Evolutionary conservation across 2,329 filamentous ascomycete genomes (phyloP), one percentile per base, ranked within the genome.

Genomic region (Lojkania enalia): DNA sequence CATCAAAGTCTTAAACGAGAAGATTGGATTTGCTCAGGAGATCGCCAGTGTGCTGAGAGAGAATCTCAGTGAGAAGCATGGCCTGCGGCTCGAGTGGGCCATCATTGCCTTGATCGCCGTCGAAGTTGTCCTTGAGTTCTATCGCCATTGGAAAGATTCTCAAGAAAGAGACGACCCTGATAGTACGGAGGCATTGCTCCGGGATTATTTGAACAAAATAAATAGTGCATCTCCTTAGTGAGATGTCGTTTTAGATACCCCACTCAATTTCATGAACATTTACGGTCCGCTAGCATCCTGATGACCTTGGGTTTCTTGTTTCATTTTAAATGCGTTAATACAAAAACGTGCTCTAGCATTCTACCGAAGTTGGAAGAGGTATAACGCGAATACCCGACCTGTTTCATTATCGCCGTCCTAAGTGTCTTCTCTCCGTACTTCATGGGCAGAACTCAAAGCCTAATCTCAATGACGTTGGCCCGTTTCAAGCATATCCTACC

Each of bases 11-110:
- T 73, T 97, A 57, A 99, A 99, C 68, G 89, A 95, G 73, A 95
- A 95, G 74, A 95, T 99, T 82, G 92, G 96, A 63, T 97, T 99
- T 67, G 94, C 92, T 1, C 88, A 94, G 63, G 92, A 97, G 69
- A 96, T 96, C 67, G 90, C 94, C 5, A 88, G 79, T 40, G 91
- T 97, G 13, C 73, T 97, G 49, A 79, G 94, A 46, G 90, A 96
- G 69, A 85, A 91, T 65, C 78, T 95, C 43, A 95, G 88, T 64
- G 91, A 97, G 75, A 90, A 89, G 67, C 90, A 97, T 64, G 87
- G 89, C 13, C 83, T 91, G 20, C 79, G 89, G 43, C 77, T 99
- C 9, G 94, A 97, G 73, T 92, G 89, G 87, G 95, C 95, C 59
- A 97, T 99, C 66, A 97, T 99, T 60, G 77, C 88, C 2, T 79